Evolutionary conservation across 2,329 filamentous ascomycete genomes (phyloP).

Genomic region (Purpureocillium takamizusanense): DNA sequence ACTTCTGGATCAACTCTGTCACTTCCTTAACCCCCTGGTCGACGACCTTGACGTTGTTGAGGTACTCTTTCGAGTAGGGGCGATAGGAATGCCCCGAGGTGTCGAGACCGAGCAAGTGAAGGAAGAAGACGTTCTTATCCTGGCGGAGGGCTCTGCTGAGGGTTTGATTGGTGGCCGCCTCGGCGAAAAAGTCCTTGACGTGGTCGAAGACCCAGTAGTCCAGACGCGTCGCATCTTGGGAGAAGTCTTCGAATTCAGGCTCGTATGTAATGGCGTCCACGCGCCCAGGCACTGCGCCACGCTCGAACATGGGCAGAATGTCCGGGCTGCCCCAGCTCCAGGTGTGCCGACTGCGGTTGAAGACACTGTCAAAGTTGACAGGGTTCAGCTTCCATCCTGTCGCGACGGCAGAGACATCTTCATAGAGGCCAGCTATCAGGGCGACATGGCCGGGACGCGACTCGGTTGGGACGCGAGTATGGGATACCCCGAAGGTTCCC

Average conservation of each 20-base stretch:
- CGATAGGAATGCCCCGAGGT: constrained; percentile 80
- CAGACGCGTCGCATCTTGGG: constrained; percentile 67
- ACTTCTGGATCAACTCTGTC: constrained; percentile 69
- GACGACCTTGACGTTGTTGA: constrained; percentile 90
- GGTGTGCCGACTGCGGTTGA: constrained; percentile 92
- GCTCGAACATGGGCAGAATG: constrained; percentile 93
- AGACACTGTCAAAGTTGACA: constrained; percentile 97
- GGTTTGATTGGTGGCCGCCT: constrained; percentile 69
- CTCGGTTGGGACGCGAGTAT: constrained; percentile 93
- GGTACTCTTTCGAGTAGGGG: constrained; percentile 91
- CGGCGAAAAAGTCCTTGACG: constrained; percentile 77
- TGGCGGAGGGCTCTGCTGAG: constrained; percentile 64
- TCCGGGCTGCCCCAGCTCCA: constrained; percentile 99
- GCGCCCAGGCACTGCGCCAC: constrained; percentile 78
- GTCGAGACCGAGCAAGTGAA: constrained; percentile 87
- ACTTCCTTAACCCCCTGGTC: constrained; percentile 85
- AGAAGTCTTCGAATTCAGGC: constrained; percentile 84
- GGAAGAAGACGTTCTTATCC: constrained; percentile 88
- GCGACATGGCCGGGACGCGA: constrained; percentile 95
- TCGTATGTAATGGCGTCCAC: constrained; percentile 83
- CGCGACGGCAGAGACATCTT: constrained; percentile 94
- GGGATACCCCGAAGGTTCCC: constrained; percentile 93
- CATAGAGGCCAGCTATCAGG: constrained; percentile 90
- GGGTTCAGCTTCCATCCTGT: constrained; percentile 99
- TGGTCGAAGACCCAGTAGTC: constrained; percentile 95